Conservation (phyloP, 2,329 filamentous ascomycete genomes). For the Aureobasidium sp. region DNA sequence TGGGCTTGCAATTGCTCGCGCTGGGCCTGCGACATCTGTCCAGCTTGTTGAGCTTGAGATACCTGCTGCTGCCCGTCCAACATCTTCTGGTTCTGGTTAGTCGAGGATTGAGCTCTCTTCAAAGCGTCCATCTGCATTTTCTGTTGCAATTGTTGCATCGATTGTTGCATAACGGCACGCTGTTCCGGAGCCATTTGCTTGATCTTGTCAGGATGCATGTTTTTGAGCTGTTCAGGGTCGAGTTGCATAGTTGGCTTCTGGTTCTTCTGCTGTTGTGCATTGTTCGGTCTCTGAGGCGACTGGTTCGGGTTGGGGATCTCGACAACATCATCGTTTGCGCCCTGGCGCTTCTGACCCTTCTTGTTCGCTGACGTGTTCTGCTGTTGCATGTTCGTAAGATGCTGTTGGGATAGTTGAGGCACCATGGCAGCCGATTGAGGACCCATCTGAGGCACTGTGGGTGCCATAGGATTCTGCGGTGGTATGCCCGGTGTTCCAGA, state of each 20-base stretch:
- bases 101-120: conserved; percentile 21
- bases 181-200: conserved; percentile 20
- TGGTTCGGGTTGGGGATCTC: conserved; percentile 30
- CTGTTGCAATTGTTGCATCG: conserved; percentile 20
- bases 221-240: conserved; percentile 9
- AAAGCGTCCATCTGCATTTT: conserved; percentile 22
- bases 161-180: conserved; percentile 16
- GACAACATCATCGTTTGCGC: conserved; percentile 33
- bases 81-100: conserved; percentile 10
- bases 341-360: conserved; percentile 28
- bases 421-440: conserved; percentile 22
- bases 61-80: neutral
- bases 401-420: conserved; percentile 19
- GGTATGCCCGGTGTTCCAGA: conserved; percentile 7
- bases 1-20: conserved; percentile 17
- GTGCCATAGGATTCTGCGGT: conserved; percentile 14
- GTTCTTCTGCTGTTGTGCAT: conserved; percentile 17
- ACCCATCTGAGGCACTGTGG: conserved; percentile 23
- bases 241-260: conserved; percentile 13
- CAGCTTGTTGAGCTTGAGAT: neutral
- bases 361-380: conserved; percentile 11
- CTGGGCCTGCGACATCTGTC: neutral
- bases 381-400: conserved; percentile 18
- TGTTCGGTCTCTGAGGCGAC: conserved; percentile 4
- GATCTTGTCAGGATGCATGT: conserved; percentile 20